Evolutionary conservation across 176 grass and related monocot genomes (phyloP).

Genomic region (Elaeis guineensis): DNA sequence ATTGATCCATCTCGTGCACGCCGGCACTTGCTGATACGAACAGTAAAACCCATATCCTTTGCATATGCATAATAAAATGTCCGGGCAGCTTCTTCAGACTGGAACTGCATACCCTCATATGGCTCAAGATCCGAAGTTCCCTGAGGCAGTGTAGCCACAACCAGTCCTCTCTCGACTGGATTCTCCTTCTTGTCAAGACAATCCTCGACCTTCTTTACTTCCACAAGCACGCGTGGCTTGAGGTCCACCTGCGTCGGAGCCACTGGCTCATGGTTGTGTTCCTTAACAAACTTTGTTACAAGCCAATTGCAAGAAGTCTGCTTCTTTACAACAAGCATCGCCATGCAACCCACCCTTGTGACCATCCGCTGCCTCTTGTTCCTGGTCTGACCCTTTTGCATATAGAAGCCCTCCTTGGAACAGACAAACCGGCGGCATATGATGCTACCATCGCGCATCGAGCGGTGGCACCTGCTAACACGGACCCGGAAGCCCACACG

Average conservation of each 20-base stretch:
- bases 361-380: constrained; percentile 33
- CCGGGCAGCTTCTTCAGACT: constrained; percentile 77
- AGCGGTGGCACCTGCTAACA: constrained; percentile 49
- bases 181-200: too few species aligned
- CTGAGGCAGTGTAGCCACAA: background rate
- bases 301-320: constrained; percentile 42
- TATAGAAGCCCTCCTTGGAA: constrained; percentile 61
- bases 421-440: constrained; percentile 60
- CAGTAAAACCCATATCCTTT: constrained; percentile 54
- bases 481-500: constrained; percentile 41
- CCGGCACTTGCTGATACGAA: constrained; percentile 76
- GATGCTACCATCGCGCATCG: constrained; percentile 53
- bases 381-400: constrained; percentile 24
- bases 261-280: constrained; percentile 52
- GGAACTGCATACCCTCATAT: constrained; percentile 83
- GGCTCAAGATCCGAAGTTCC: constrained; percentile 34
- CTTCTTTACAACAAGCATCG: constrained; percentile 58
- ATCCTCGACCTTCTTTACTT: too few species aligned
- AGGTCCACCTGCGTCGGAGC: constrained; percentile 37
- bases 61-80: constrained; percentile 79
- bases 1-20: constrained; percentile 81
- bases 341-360: constrained; percentile 66
- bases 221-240: background rate
- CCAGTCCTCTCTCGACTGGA: too few species aligned
- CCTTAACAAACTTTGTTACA: constrained; percentile 46